A percentile compares a stretch with the other conserved stretches of the same genome.
Conservation (phyloP, 2,329 filamentous ascomycete species). For the Diplodia scrobiculata region DNA sequence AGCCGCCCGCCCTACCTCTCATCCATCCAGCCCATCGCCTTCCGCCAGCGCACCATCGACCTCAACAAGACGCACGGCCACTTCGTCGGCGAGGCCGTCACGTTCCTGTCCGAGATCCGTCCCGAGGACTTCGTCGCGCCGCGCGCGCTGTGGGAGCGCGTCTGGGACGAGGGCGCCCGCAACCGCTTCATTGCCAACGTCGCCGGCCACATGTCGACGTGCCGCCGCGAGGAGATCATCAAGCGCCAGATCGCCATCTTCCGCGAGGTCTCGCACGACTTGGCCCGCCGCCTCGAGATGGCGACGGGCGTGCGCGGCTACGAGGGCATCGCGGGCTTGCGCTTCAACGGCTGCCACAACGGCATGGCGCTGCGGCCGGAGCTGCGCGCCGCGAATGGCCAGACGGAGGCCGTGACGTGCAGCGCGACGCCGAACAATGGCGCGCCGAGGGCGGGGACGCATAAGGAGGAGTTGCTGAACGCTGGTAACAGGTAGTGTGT, state of each 20-base stretch:
- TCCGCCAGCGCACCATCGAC: slow-evolving; percentile 51
- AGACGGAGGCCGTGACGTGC: slow-evolving; percentile 43
- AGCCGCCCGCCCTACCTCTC: slow-evolving; percentile 60
- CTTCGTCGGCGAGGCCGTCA: slow-evolving; percentile 54
- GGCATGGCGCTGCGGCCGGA: slow-evolving; percentile 57
- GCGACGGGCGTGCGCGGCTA: slow-evolving; percentile 64
- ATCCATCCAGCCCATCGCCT: slow-evolving; percentile 56
- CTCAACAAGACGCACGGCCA: slow-evolving; percentile 55
- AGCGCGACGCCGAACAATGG: slow-evolving; percentile 51
- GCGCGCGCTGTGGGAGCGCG: slow-evolving; percentile 61
- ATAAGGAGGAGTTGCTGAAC: slow-evolving; percentile 35
- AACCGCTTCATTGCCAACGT: slow-evolving; percentile 63
- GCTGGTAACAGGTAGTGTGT: not conserved
- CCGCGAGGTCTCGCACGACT: slow-evolving; percentile 62
- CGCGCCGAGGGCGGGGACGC: slow-evolving; percentile 51
- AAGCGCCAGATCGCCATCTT: slow-evolving; percentile 68
- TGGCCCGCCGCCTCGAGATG: slow-evolving; percentile 63
- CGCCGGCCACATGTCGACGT: slow-evolving; percentile 63
- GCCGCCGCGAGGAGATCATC: slow-evolving; percentile 61
- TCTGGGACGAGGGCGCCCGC: slow-evolving; percentile 61
- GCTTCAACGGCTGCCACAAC: slow-evolving; percentile 64
- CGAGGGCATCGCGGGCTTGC: slow-evolving; percentile 56
- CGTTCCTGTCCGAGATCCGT: slow-evolving; percentile 56
- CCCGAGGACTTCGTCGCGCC: slow-evolving; percentile 60
- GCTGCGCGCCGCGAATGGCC: slow-evolving; percentile 56